Evolutionary conservation across 164 flowering plant species (phyloP).

Genomic region (Dillenia suffruticosa): DNA sequence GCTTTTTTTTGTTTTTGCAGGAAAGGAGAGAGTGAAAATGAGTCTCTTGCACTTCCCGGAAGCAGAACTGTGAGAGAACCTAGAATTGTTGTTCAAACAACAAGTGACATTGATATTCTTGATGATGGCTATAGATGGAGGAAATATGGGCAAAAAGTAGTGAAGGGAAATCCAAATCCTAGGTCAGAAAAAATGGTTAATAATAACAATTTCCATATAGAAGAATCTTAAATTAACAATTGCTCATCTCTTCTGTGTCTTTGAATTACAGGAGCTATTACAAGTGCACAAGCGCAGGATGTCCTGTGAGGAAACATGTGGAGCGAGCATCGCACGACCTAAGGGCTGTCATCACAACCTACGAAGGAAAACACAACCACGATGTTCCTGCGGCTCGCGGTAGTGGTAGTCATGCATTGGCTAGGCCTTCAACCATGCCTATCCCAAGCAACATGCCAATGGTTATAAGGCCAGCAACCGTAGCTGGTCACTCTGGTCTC

Average conservation of each 20-base stretch:
- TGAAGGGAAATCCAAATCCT: slow-evolving; percentile 90
- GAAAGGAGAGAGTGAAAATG: slow-evolving; percentile 68
- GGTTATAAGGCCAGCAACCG: slow-evolving; percentile 39
- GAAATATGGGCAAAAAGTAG: slow-evolving; percentile 95
- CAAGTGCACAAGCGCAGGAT: slow-evolving; percentile 67
- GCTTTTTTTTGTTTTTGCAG: slow-evolving; percentile 30
- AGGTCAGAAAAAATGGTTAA: slow-evolving; percentile 32
- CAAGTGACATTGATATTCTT: slow-evolving; percentile 84
- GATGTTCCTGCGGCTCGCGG: slow-evolving; percentile 91
- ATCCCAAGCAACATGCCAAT: slow-evolving; percentile 12
- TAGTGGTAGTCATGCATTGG: slow-evolving; percentile 29
- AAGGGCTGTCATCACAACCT: slow-evolving; percentile 82
- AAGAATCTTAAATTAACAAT: not conserved
- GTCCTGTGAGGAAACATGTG: slow-evolving; percentile 83
- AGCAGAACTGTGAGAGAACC: slow-evolving; percentile 83
- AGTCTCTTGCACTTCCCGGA: slow-evolving; percentile 45
- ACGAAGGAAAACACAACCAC: slow-evolving; percentile 93
- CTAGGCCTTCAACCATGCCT: slow-evolving; percentile 25
- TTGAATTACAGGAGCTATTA: slow-evolving; percentile 71
- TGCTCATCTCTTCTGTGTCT: slow-evolving; percentile 1
- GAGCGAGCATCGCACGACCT: slow-evolving; percentile 79
- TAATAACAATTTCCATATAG: no score
- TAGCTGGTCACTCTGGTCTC: slow-evolving; percentile 14
- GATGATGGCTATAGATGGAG: slow-evolving; percentile 94
- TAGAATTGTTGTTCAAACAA: slow-evolving; percentile 84